Evolutionary conservation across 768 basidiomycete genomes (phyloP).

Genomic region (Mycena filopes): DNA sequence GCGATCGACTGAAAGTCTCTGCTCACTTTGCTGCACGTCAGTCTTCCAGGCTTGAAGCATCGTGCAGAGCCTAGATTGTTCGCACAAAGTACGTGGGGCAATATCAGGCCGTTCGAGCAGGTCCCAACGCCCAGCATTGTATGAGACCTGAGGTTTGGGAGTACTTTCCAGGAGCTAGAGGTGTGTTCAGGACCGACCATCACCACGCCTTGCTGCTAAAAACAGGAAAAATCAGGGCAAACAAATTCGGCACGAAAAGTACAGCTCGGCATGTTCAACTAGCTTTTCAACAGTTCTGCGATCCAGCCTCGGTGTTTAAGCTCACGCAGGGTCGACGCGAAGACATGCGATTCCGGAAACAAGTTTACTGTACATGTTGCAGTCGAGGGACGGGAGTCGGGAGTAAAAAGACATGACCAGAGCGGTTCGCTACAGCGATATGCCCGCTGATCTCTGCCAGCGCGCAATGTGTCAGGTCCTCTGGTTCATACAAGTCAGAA

Average conservation of each 20-base stretch:
- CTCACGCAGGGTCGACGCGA: not conserved
- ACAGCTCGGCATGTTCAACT: no score
- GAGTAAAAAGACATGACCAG: constrained; percentile 34
- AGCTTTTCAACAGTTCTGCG: not conserved
- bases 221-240: not conserved
- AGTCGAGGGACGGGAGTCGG: not conserved
- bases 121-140: not conserved
- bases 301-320: not conserved
- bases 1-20: not conserved
- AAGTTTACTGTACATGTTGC: not conserved
- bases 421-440: constrained; percentile 40
- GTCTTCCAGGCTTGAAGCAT: constrained; percentile 8
- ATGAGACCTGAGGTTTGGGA: no score
- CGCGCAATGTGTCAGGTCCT: constrained; percentile 44
- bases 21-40: constrained; percentile 14
- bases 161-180: no score
- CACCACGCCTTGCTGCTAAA: not conserved
- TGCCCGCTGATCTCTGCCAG: constrained; percentile 44
- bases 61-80: not conserved
- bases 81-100: constrained; percentile 4
- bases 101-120: not conserved
- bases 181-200: no score
- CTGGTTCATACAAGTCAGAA: constrained; percentile 12
- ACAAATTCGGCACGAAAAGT: not conserved
- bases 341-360: not conserved